Evolutionary conservation across 2,329 filamentous ascomycete genomes (phyloP), one percentile per base, ranked within the genome.

Genomic region (Verticillium isaacii): DNA sequence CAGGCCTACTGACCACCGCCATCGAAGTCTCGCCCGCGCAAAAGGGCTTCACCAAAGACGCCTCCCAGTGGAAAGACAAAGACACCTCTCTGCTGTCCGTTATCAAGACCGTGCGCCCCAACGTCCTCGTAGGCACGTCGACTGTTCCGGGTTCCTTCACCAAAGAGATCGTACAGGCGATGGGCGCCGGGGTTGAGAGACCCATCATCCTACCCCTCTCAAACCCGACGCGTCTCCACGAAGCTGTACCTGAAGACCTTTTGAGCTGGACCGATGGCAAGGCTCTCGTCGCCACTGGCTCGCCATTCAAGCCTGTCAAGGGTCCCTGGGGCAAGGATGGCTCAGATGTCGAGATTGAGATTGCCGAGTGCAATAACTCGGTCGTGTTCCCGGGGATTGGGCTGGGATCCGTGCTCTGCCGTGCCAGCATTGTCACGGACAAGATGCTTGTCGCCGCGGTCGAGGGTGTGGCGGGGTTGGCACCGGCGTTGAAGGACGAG

Each of bases 341-440:
- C 0, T 59, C 69, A 0, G 79, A 83, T 8, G 63, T 81, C 1
- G 73, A 74, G 64, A 77, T 83, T 62, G 75, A 81, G 32, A 71
- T 83, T 70, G 91, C 91, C 29, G 92, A 96, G 74, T 96, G 93
- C 77, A 96, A 96, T 77, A 96, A 96, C 76, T 90, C 87, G 1
- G 90, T 91, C 37, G 89, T 89, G 17, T 96, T 96, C 73, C 92
- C 92, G 0, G 92, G 92, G 0, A 94, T 96, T 62, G 92, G 92
- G 0, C 86, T 96, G 1, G 93, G 92, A 12, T 85, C 85, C 8
- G 85, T 97, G 0, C 83, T 96, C 1, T 88, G 82, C 32, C 86
- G 91, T 15, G 82, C 89, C 2, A 81, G 78, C 14, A 80, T 87
- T 0, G 75, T 96, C 32, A 90, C 89, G 0, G 88, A 93, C 64